Percentiles rank a stretch among this genome's conserved stretches.
Conservation (phyloP, 2,329 filamentous ascomycete genomes). For the Apiospora aurea region DNA sequence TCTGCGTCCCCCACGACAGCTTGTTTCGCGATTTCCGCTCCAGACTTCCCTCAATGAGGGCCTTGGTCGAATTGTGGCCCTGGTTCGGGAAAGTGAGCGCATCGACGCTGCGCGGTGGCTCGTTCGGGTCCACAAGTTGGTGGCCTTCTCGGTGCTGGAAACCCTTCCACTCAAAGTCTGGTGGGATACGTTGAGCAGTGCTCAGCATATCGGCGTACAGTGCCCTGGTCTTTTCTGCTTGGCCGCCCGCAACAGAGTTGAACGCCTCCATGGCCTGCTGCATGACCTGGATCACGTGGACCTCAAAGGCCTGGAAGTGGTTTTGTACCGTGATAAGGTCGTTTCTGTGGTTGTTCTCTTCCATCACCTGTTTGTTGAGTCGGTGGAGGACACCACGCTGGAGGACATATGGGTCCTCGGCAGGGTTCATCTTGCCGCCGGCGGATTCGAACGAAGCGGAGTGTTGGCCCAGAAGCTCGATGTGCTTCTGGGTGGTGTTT, state of each 20-base stretch:
- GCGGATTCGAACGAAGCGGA: slow-evolving; percentile 80
- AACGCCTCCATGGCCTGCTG: slow-evolving; percentile 86
- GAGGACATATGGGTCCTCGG: slow-evolving; percentile 88
- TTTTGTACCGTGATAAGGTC: slow-evolving; percentile 92
- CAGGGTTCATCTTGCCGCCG: slow-evolving; percentile 72
- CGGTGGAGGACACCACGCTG: slow-evolving; percentile 82
- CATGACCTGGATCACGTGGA: slow-evolving; percentile 81
- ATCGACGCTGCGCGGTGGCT: slow-evolving; percentile 75
- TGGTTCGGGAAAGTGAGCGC: slow-evolving; percentile 88
- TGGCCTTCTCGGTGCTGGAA: slow-evolving; percentile 77
- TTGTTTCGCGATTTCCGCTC: slow-evolving; percentile 92
- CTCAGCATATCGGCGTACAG: slow-evolving; percentile 86
- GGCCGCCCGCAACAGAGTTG: slow-evolving; percentile 78
- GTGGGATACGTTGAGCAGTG: slow-evolving; percentile 77
- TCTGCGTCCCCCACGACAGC: slow-evolving; percentile 76
- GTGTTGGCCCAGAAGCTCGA: slow-evolving; percentile 90
- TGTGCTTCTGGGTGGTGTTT: slow-evolving; percentile 88
- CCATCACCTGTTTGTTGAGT: slow-evolving; percentile 86
- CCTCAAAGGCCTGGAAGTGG: slow-evolving; percentile 87
- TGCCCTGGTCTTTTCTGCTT: slow-evolving; percentile 80
- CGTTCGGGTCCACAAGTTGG: slow-evolving; percentile 79
- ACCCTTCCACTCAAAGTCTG: slow-evolving; percentile 90
- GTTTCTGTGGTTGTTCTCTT: slow-evolving; percentile 95
- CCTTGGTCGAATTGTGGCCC: slow-evolving; percentile 78
- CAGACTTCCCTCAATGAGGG: slow-evolving; percentile 85